Conservation (phyloP, 73 alveolate genomes). For the Effrenium voratum region DNA sequence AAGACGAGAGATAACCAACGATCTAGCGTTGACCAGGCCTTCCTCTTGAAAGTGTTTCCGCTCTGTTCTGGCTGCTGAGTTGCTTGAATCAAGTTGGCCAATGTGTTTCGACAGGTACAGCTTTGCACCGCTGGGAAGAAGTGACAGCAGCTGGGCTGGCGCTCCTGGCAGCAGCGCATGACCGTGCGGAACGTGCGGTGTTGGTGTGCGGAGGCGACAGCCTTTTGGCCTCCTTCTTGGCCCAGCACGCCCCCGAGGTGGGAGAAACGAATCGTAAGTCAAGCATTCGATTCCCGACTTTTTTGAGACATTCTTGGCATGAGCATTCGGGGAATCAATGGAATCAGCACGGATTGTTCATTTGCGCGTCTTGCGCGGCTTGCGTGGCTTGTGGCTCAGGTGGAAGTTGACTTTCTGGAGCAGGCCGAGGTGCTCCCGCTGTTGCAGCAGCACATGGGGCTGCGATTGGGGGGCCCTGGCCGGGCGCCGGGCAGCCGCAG, state of each 20-base stretch:
- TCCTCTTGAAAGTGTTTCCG: neutral
- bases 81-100: neutral
- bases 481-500: neutral
- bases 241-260: constrained; percentile 78
- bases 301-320: neutral
- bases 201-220: constrained; percentile 64
- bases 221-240: constrained; percentile 51
- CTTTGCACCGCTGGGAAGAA: constrained; percentile 88
- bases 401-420: constrained; percentile 57
- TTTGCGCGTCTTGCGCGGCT: neutral
- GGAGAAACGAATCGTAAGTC: neutral
- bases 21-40: too few species aligned
- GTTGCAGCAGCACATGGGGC: neutral
- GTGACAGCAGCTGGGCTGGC: constrained; percentile 85
- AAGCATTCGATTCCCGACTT: neutral
- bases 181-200: neutral
- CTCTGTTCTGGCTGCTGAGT: neutral
- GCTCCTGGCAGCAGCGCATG: constrained; percentile 43
- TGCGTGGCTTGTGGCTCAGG: neutral
- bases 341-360: neutral
- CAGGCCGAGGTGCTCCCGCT: neutral
- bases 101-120: constrained; percentile 22
- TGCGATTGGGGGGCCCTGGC: constrained; percentile 38
- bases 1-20: too few species aligned
- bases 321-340: neutral